Evolutionary conservation across 1,139 yeast species (phyloP).

Genomic region (Kodamaea plutei): DNA sequence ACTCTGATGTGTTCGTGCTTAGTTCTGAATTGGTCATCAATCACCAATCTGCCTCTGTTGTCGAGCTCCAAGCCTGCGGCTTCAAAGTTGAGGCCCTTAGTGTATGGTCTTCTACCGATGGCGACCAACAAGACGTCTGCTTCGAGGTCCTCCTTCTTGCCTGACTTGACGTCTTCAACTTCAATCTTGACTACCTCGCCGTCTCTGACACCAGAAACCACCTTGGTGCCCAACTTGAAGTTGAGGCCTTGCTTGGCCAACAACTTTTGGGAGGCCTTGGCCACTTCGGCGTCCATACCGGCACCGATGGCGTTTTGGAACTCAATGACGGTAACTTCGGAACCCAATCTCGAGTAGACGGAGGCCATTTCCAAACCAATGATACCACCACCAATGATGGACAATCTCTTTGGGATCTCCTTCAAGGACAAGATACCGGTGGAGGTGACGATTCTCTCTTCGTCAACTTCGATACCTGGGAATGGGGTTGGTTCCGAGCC

Average conservation of each 20-base stretch:
- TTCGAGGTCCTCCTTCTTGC: slow-evolving; percentile 73
- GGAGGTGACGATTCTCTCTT: slow-evolving; percentile 93
- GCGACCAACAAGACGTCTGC: slow-evolving; percentile 95
- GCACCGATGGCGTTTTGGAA: slow-evolving; percentile 86
- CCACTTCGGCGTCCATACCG: slow-evolving; percentile 96
- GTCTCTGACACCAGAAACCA: slow-evolving; percentile 76
- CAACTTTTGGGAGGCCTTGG: slow-evolving; percentile 84
- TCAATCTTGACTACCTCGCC: slow-evolving; percentile 86
- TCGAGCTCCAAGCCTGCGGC: slow-evolving; percentile 85
- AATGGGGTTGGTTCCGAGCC: slow-evolving; percentile 98
- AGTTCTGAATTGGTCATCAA: slow-evolving; percentile 91
- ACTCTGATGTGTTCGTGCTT: slow-evolving; percentile 91
- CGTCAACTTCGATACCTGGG: slow-evolving; percentile 97
- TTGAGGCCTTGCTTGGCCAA: slow-evolving; percentile 92
- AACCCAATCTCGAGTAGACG: slow-evolving; percentile 91
- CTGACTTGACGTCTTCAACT: slow-evolving; percentile 85
- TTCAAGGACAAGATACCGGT: slow-evolving; percentile 85
- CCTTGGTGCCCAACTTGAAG: slow-evolving; percentile 91
- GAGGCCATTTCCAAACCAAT: slow-evolving; percentile 99
- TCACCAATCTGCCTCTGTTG: slow-evolving; percentile 87
- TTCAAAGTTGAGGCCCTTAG: slow-evolving; percentile 86
- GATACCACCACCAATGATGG: slow-evolving; percentile 98
- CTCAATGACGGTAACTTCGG: slow-evolving; percentile 93
- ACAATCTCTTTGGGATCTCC: slow-evolving; percentile 87
- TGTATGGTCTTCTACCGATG: slow-evolving; percentile 98